phyloP scores from a whole-genome alignment of 129 eudicot species.

The Logfia minima region DNA sequence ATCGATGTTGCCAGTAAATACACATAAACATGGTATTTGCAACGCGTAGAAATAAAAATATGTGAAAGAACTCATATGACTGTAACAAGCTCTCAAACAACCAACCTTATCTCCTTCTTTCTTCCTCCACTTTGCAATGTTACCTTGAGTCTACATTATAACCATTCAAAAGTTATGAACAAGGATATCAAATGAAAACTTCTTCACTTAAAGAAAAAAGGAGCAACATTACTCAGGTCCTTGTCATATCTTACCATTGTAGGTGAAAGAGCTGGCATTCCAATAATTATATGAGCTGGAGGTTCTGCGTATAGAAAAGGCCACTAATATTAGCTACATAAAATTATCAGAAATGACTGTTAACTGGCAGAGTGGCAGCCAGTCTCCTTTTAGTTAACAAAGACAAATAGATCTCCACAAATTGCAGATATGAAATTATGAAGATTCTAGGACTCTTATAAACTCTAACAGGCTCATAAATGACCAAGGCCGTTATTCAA shows the following conservation, averaged over 20 bases:
- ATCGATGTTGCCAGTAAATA: slow-evolving; percentile 11
- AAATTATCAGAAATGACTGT: slow-evolving; percentile 12
- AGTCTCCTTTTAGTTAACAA: slow-evolving; percentile 18
- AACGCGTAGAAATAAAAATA: slow-evolving; percentile 3
- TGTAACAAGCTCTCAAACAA: slow-evolving; percentile 19
- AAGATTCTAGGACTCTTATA: not conserved
- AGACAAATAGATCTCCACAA: slow-evolving; percentile 3
- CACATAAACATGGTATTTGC: slow-evolving; percentile 4
- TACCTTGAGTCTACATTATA: slow-evolving; percentile 75
- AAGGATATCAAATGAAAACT: not conserved
- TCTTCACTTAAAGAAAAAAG: slow-evolving; percentile 30
- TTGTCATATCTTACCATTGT: slow-evolving; percentile 67
- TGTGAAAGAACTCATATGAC: not conserved
- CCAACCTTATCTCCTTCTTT: slow-evolving; percentile 97
- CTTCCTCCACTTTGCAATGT: slow-evolving; percentile 86
- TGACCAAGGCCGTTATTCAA: not conserved
- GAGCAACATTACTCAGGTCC: slow-evolving; percentile 1
- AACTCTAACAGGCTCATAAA: not conserved
- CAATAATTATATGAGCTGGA: slow-evolving; percentile 62
- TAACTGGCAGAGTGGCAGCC: not conserved
- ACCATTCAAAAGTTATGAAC: slow-evolving; percentile 6
- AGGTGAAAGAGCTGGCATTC: slow-evolving; percentile 96
- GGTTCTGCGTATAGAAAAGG: slow-evolving; percentile 50
- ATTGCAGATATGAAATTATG: not conserved
- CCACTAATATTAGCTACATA: slow-evolving; percentile 16